Percentiles rank a stretch among this genome's conserved stretches.
Conservation (phyloP, 169 alveolate genomes). For the Plasmodium berghei region DNA sequence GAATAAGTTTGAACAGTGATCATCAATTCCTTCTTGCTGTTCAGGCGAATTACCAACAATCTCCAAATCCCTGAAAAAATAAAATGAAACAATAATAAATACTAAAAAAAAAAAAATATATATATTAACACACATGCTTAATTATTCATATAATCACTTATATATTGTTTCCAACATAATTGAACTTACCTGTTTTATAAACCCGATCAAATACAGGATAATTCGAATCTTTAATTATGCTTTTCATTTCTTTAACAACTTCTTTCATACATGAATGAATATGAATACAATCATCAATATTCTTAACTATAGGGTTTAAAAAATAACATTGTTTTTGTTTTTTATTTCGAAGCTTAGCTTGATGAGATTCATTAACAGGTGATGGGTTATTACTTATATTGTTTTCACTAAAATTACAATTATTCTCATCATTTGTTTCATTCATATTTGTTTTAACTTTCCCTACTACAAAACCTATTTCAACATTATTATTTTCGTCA, state of each 20-base stretch:
- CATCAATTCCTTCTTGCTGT: conserved; percentile 64
- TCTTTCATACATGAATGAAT: conserved; percentile 73
- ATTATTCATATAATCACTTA: neutral
- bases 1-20: conserved; percentile 71
- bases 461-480: conserved; percentile 76
- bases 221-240: conserved; percentile 55
- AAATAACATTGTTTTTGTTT: conserved; percentile 59
- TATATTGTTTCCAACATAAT: neutral
- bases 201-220: conserved; percentile 75
- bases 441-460: conserved; percentile 43
- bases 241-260: conserved; percentile 66
- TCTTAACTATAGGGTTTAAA: conserved; percentile 63
- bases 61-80: conserved; percentile 52
- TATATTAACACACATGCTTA: neutral
- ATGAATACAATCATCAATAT: conserved; percentile 62
- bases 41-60: conserved; percentile 53
- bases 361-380: conserved; percentile 65
- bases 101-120: neutral
- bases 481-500: conserved; percentile 72
- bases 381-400: conserved; percentile 71
- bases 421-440: conserved; percentile 40
- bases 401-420: conserved; percentile 74
- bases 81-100: neutral
- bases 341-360: conserved; percentile 57
- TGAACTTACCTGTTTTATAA: conserved; percentile 50